phyloP scores from a whole-genome alignment of 2,329 filamentous ascomycete species.

The Leptoxyphium fumago region DNA sequence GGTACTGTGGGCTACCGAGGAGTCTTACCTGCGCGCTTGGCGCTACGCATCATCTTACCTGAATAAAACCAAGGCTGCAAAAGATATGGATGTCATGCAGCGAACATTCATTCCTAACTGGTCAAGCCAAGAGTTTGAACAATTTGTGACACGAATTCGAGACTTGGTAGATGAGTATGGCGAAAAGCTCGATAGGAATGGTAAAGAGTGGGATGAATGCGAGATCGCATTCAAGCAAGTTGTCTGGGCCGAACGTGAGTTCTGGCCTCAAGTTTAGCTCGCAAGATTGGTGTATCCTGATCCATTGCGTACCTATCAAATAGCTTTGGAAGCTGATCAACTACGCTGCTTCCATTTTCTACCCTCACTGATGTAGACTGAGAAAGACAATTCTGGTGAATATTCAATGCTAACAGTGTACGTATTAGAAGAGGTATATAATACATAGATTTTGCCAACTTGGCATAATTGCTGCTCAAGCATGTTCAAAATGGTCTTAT shows the following conservation, averaged over 20 bases:
- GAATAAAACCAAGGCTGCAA: constrained; percentile 5
- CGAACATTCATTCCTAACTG: constrained; percentile 37
- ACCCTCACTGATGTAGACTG: too few species aligned
- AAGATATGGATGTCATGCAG: constrained; percentile 31
- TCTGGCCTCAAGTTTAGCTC: constrained; percentile 28
- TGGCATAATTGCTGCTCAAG: too few species aligned
- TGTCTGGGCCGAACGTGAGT: constrained; percentile 32
- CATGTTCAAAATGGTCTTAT: background rate
- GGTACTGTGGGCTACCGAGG: constrained; percentile 61
- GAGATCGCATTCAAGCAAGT: constrained; percentile 34
- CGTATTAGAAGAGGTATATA: too few species aligned
- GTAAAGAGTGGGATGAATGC: constrained; percentile 34
- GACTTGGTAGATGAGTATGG: constrained; percentile 32
- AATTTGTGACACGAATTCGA: constrained; percentile 32
- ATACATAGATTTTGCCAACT: too few species aligned
- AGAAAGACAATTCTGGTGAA: too few species aligned
- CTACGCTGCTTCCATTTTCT: too few species aligned
- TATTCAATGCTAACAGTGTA: too few species aligned
- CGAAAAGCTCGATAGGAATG: constrained; percentile 23
- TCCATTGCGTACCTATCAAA: too few species aligned
- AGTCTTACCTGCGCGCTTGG: constrained; percentile 35
- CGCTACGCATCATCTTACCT: constrained; percentile 26
- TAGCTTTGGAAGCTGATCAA: too few species aligned
- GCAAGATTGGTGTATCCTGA: too few species aligned
- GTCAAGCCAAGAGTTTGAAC: constrained; percentile 33